These are phyloP conservation scores for Orychophragmus violaceus DNA, from an alignment of 345 rosid species.

Conservation along the genomic window DNA sequence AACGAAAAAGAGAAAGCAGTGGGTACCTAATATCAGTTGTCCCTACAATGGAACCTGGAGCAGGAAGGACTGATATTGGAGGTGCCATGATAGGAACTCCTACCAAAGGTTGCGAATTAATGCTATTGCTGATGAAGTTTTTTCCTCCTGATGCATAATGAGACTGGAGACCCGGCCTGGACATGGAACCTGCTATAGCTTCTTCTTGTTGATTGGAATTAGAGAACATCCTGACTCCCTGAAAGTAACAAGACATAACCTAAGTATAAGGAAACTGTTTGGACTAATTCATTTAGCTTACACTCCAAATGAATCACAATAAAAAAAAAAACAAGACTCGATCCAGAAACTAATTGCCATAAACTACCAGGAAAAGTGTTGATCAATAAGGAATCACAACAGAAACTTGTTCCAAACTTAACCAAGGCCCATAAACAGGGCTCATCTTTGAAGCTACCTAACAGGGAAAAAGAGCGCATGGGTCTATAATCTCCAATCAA, in stretches of 20 bases:
- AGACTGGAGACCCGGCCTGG: conserved; percentile 44
- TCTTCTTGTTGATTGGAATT: conserved; percentile 42
- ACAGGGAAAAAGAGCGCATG: not conserved
- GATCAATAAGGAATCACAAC: not conserved
- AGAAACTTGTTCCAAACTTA: not conserved
- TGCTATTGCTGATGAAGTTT: conserved; percentile 25
- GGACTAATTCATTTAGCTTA: not conserved
- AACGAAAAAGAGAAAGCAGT: not conserved
- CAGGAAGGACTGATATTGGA: conserved; percentile 42
- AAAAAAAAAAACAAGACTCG: not conserved
- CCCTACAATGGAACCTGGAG: conserved; percentile 47
- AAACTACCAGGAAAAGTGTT: not conserved
- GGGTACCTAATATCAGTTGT: conserved; percentile 62
- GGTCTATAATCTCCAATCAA: not conserved
- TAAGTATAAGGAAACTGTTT: not conserved
- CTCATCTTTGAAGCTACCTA: too few species aligned
- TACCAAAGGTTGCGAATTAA: conserved; percentile 37
- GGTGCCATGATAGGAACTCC: conserved; percentile 51
- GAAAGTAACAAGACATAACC: conserved; percentile 17
- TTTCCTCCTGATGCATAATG: conserved; percentile 36
- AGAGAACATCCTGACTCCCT: conserved; percentile 50
- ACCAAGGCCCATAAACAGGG: not conserved
- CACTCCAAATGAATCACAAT: not conserved
- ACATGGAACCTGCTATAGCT: conserved; percentile 34
- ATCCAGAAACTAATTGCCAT: not conserved